These are phyloP conservation scores for Cenchrus fungigraminus DNA, from an alignment of 176 grass and related monocot genomes.

Conservation along the genomic window DNA sequence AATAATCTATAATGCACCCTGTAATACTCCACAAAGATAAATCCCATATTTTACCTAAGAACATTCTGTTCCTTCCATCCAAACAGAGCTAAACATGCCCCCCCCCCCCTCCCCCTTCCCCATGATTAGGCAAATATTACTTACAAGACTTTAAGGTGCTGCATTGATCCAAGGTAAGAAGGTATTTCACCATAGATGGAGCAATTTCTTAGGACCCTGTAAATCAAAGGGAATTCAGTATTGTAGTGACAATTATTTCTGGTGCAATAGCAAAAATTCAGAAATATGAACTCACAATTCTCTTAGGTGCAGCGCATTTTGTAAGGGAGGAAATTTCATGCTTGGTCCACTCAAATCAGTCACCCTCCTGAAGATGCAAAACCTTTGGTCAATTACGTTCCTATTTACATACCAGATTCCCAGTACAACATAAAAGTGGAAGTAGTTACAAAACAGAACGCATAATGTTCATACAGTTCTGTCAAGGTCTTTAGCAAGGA, in stretches of 20 bases:
- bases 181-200: conserved; percentile 73
- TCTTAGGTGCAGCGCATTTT: conserved; percentile 64
- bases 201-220: conserved; percentile 79
- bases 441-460: not conserved
- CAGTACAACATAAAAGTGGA: conserved; percentile 34
- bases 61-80: not conserved
- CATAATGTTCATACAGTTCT: conserved; percentile 61
- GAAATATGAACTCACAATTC: conserved; percentile 65
- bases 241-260: not conserved
- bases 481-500: conserved; percentile 68
- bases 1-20: no score
- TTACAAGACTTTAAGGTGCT: conserved; percentile 75
- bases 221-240: conserved; percentile 40
- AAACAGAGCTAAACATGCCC: not conserved
- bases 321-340: conserved; percentile 68
- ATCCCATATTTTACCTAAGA: no score
- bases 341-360: conserved; percentile 69
- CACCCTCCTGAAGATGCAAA: conserved; percentile 64
- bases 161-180: conserved; percentile 63
- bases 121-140: conserved; percentile 37
- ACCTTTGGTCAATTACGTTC: conserved; percentile 27
- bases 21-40: no score
- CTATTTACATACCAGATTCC: conserved; percentile 9
- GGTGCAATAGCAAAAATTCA: conserved; percentile 19
- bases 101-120: no score